A percentile compares a stretch with the other conserved stretches of the same genome.
phyloP scores from a whole-genome alignment of 306 rosid genomes.

The Pueraria montana region DNA sequence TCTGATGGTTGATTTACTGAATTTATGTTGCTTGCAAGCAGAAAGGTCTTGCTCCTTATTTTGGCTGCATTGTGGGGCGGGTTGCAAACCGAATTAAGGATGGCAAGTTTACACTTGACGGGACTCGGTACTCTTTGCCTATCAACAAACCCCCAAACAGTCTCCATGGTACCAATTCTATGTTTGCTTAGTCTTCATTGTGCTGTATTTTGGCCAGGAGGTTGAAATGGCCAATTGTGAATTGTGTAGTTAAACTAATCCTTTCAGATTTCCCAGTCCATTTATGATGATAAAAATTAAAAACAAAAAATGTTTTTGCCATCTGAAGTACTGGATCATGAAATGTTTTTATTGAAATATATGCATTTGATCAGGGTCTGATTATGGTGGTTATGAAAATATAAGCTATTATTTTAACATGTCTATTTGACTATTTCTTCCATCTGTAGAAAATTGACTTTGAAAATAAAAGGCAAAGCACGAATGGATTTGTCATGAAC shows the following conservation, averaged over 20 bases:
- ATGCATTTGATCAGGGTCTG: constrained; percentile 10
- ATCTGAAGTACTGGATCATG: background rate
- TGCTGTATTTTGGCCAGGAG: background rate
- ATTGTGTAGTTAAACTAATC: constrained; percentile 1
- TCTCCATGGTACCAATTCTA: constrained; percentile 83
- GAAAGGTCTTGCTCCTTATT: constrained; percentile 85
- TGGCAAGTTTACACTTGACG: constrained; percentile 87
- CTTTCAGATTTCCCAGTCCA: background rate
- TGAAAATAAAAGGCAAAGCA: constrained; percentile 11
- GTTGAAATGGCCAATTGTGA: background rate
- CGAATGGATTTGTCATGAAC: background rate
- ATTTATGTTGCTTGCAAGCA: constrained; percentile 49
- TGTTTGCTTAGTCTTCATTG: constrained; percentile 18
- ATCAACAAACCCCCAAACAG: constrained; percentile 89
- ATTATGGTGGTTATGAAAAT: background rate
- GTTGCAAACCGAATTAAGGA: constrained; percentile 92
- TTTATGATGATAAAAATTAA: background rate
- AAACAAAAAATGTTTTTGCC: background rate
- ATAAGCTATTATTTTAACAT: background rate
- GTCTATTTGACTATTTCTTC: background rate
- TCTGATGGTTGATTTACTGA: constrained; percentile 32
- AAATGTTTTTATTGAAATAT: background rate
- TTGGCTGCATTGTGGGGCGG: constrained; percentile 97
- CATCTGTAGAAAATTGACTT: background rate
- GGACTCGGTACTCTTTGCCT: constrained; percentile 74